phyloP scores from a whole-genome alignment of 2,329 filamentous ascomycete genomes.

The Fusarium miscanthi region DNA sequence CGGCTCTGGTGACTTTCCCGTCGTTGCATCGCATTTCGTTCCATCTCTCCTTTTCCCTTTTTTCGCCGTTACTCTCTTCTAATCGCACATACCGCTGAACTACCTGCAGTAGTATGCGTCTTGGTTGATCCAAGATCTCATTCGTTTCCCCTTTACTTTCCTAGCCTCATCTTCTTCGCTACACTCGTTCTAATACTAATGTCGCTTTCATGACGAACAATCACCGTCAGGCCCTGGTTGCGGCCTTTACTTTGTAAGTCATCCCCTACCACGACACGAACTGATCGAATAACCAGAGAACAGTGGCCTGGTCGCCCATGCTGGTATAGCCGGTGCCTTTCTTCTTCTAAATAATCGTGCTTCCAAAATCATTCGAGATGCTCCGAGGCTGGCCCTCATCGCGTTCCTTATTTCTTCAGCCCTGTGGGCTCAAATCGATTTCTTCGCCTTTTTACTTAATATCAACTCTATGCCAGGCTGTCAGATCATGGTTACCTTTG shows the following conservation, averaged over 20 bases:
- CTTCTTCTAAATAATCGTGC: slow-evolving; percentile 61
- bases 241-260: slow-evolving; percentile 66
- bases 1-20: slow-evolving; percentile 11
- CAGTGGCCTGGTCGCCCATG: slow-evolving; percentile 65
- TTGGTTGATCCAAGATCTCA: slow-evolving; percentile 37
- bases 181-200: slow-evolving; percentile 45
- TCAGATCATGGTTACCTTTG: slow-evolving; percentile 63
- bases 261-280: neutral
- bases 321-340: slow-evolving; percentile 60
- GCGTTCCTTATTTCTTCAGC: slow-evolving; percentile 62
- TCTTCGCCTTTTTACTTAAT: slow-evolving; percentile 61
- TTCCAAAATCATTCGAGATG: slow-evolving; percentile 63
- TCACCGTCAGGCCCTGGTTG: slow-evolving; percentile 61
- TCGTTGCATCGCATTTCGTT: slow-evolving; percentile 26
- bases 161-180: slow-evolving; percentile 49
- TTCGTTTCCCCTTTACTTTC: slow-evolving; percentile 27
- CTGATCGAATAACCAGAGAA: slow-evolving; percentile 42
- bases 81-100: slow-evolving; percentile 27
- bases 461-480: slow-evolving; percentile 57
- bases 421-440: slow-evolving; percentile 65
- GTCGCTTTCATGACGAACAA: slow-evolving; percentile 57
- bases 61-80: slow-evolving; percentile 28
- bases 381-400: slow-evolving; percentile 73
- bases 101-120: slow-evolving; percentile 25
- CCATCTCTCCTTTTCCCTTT: slow-evolving; percentile 26